Evolutionary conservation across 495 filamentous ascomycete species (phyloP), one percentile per base, ranked within the genome.

Genomic region (Halenospora varia): DNA sequence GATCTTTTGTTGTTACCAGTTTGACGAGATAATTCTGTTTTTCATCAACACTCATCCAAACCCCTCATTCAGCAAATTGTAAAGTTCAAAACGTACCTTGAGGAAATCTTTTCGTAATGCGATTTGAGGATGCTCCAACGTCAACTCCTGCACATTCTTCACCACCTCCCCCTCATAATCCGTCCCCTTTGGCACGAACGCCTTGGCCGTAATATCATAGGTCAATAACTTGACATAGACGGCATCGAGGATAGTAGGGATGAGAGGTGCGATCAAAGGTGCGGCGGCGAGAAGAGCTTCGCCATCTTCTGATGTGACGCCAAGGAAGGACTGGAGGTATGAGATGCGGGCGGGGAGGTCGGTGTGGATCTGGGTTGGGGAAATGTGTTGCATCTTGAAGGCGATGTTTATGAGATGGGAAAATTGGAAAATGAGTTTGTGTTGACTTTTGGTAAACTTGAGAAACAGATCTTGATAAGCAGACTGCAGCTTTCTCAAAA

Each of bases 201-300:
- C 67, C 18, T 59, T 51, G 3, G 72, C 71, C 2, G 72, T 75
- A 58, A 75, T 75, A 57, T 74, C 71, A 64, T 66, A 75, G 25
- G 53, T 59, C 10, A 75, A 60, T 9, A 75, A 66, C 44, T 75
- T 74, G 2, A 13, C 54, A 59, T 75, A 75, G 10, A 75, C 73
- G 0, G 66, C 55, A 1, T 71, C 66, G n/a, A 75, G 61, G 20
- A 75, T 55, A 8, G 59, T 10, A 15, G 73, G 73, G 42, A 75
- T 56, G 0, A 75, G 62, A 0, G 71, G 62, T 3, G 59, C 63
- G 19, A 75, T 57, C 11, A 73, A 51, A 0, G 73, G 64, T 15
- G 55, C 64, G 1, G 70, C 59, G 3, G 59, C 63, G 42, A 68
- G 60, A 13, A 75, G 60, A n/a, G 60, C 63, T 10, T 62, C 59